phyloP scores from a whole-genome alignment of 2,329 filamentous ascomycete genomes.

The Lecanicillium sp. region DNA sequence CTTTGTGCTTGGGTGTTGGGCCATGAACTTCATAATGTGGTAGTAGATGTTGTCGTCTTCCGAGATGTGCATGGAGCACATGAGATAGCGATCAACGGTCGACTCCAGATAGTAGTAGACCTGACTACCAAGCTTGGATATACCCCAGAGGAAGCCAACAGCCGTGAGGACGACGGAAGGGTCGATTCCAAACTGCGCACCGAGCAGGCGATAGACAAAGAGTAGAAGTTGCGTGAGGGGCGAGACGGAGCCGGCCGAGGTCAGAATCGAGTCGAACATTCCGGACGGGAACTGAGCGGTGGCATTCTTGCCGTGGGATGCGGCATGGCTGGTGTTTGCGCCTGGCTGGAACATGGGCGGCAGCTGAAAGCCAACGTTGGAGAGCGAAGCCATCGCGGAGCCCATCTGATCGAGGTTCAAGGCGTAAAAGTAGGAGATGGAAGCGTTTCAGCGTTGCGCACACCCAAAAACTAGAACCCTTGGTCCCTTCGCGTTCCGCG shows the following conservation, averaged over 20 bases:
- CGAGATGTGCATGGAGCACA: constrained; percentile 43
- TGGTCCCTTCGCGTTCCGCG: no score
- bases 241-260: constrained; percentile 34
- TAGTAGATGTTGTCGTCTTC: constrained; percentile 50
- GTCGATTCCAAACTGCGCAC: constrained; percentile 38
- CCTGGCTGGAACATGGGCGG: background rate
- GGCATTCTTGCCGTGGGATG: background rate
- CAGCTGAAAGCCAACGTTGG: background rate
- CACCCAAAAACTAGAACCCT: no score
- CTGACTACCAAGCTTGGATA: constrained; percentile 27
- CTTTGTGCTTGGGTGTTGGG: constrained; percentile 41
- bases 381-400: background rate
- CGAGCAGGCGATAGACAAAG: constrained; percentile 38
- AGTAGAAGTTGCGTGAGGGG: constrained; percentile 33
- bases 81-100: constrained; percentile 37
- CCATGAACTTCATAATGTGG: constrained; percentile 52
- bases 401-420: background rate
- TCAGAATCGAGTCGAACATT: constrained; percentile 36
- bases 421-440: no score
- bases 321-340: background rate
- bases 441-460: no score
- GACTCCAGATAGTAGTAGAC: constrained; percentile 24
- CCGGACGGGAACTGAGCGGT: constrained; percentile 15
- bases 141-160: constrained; percentile 39
- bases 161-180: constrained; percentile 38